Evolutionary conservation across 345 rosid genomes (phyloP).

Genomic region (Nephelium lappaceum): DNA sequence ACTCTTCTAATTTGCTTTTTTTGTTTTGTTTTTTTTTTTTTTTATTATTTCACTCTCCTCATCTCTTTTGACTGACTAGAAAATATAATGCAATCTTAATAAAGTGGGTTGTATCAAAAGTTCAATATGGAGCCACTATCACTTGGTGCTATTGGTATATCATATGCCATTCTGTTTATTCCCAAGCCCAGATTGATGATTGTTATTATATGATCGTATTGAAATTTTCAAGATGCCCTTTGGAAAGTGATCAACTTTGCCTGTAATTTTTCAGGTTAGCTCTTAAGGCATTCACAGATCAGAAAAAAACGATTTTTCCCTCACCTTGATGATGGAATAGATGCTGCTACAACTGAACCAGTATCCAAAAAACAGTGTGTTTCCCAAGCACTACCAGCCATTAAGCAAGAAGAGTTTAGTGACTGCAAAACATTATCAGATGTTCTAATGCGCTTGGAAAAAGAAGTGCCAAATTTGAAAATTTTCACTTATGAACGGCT

Average conservation of each 20-base stretch:
- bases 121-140: background rate
- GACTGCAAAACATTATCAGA: slow-evolving; percentile 66
- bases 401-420: slow-evolving; percentile 46
- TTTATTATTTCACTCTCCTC: background rate
- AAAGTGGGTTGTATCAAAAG: background rate
- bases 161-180: background rate
- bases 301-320: slow-evolving; percentile 85
- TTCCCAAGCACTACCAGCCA: slow-evolving; percentile 34
- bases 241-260: slow-evolving; percentile 10
- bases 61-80: background rate
- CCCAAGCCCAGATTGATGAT: background rate
- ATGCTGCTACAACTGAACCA: slow-evolving; percentile 43
- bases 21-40: too few species aligned
- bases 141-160: background rate
- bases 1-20: background rate
- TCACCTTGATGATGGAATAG: slow-evolving; percentile 69
- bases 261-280: slow-evolving; percentile 66
- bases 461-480: slow-evolving; percentile 63
- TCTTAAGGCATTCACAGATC: slow-evolving; percentile 93
- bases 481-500: slow-evolving; percentile 68
- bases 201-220: background rate
- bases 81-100: background rate
- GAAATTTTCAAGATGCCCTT: background rate
- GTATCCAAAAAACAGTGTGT: slow-evolving; percentile 51
- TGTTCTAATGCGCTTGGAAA: slow-evolving; percentile 56